A percentile compares a stretch with the other conserved stretches of the same genome.
phyloP scores from a whole-genome alignment of 257 asterid genomes.

The Linaria vulgaris region DNA sequence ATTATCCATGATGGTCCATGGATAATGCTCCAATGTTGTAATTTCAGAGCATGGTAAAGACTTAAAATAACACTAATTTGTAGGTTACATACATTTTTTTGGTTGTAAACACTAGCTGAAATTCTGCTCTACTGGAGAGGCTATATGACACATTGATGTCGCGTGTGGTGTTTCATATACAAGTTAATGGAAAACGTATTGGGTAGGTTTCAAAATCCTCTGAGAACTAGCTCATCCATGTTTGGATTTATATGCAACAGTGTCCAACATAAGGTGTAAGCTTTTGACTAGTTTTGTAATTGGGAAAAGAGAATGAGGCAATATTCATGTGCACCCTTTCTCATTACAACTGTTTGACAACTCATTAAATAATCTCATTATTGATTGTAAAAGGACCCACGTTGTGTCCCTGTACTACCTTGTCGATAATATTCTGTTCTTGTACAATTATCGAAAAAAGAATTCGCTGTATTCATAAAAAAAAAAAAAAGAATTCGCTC shows the following conservation, averaged over 20 bases:
- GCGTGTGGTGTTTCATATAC: no score
- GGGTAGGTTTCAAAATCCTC: no score
- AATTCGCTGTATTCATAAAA: no score
- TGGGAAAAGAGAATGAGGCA: constrained; percentile 1
- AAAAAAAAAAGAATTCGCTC: no score
- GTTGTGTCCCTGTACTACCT: background rate
- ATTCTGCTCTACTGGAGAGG: background rate
- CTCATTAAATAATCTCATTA: constrained; percentile 6
- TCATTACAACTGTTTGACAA: constrained; percentile 2
- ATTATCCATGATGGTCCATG: background rate
- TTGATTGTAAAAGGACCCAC: background rate
- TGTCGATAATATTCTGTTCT: no score
- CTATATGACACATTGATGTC: no score
- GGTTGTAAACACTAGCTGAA: constrained; percentile 3
- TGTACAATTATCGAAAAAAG: no score
- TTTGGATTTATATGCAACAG: no score
- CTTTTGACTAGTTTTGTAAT: background rate
- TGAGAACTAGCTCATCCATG: no score
- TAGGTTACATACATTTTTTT: no score
- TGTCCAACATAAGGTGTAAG: background rate
- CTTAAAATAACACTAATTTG: no score
- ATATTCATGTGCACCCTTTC: background rate
- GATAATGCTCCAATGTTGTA: background rate
- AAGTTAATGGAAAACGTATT: no score
- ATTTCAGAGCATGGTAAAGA: background rate